Evolutionary conservation across 352 stramenopile species (phyloP).

Genomic region (Phytophthora fragariae): DNA sequence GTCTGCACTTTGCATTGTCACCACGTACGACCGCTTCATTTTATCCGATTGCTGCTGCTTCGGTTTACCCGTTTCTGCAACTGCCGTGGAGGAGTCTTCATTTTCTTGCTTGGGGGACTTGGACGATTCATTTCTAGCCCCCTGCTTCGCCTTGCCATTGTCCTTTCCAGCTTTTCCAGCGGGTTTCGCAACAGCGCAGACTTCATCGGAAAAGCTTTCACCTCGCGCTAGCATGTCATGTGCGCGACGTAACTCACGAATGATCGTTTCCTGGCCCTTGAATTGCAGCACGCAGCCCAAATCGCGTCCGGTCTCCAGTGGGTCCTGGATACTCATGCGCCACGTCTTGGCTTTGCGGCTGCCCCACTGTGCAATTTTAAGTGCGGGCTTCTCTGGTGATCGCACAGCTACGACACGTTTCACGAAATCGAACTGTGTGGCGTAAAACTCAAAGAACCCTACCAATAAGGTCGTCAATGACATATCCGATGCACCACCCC

Average conservation of each 20-base stretch:
- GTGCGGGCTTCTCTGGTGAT: slow-evolving; percentile 38
- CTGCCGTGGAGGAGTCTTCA: neutral
- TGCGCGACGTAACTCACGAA: slow-evolving; percentile 70
- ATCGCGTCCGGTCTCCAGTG: slow-evolving; percentile 80
- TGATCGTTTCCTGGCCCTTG: slow-evolving; percentile 67
- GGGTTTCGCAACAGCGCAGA: slow-evolving; percentile 43
- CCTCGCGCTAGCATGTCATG: slow-evolving; percentile 51
- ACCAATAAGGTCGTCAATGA: slow-evolving; percentile 88
- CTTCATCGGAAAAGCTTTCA: slow-evolving; percentile 56
- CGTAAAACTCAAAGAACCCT: slow-evolving; percentile 98
- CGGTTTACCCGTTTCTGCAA: slow-evolving; percentile 8
- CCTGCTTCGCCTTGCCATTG: slow-evolving; percentile 10
- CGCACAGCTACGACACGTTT: slow-evolving; percentile 94
- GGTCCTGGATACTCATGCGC: slow-evolving; percentile 90
- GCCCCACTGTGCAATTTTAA: slow-evolving; percentile 60
- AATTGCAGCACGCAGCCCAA: slow-evolving; percentile 82
- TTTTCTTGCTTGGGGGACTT: slow-evolving; percentile 25
- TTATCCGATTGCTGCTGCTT: slow-evolving; percentile 31
- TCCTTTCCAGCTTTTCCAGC: slow-evolving; percentile 18
- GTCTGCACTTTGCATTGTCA: slow-evolving; percentile 47
- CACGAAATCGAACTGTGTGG: slow-evolving; percentile 96
- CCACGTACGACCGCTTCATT: slow-evolving; percentile 39
- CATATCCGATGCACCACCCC: neutral
- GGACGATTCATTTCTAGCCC: slow-evolving; percentile 2
- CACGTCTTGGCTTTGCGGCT: slow-evolving; percentile 66